These are phyloP conservation scores for Metarhizium robertsii DNA, from an alignment of 2,329 filamentous ascomycete species.

Conservation along the genomic window DNA sequence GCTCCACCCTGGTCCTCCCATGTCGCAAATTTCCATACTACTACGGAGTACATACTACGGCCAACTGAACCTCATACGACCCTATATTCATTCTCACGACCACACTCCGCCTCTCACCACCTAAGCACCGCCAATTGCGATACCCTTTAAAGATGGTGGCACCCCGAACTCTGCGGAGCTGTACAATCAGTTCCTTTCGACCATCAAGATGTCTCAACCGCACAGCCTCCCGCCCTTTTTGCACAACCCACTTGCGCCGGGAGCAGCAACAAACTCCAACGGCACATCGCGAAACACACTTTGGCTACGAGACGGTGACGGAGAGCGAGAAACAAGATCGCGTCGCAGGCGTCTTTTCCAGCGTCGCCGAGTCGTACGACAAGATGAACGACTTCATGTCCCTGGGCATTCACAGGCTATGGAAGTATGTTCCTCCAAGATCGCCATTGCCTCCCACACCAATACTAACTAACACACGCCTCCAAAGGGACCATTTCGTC, in stretches of 20 bases:
- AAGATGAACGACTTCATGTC: slow-evolving; percentile 99
- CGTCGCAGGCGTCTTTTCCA: slow-evolving; percentile 88
- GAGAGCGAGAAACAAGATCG: slow-evolving; percentile 63
- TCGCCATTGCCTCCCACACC: no score
- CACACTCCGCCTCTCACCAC: neutral
- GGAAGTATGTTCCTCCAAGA: slow-evolving; percentile 53
- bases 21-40: neutral
- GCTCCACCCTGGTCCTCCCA: neutral
- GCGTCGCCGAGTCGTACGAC: slow-evolving; percentile 89
- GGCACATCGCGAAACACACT: slow-evolving; percentile 64
- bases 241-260: slow-evolving; percentile 16
- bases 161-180: slow-evolving; percentile 19
- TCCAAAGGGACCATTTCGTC: slow-evolving; percentile 73
- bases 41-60: no score
- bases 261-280: slow-evolving; percentile 15
- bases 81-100: neutral
- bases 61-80: neutral
- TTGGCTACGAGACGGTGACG: slow-evolving; percentile 79
- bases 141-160: slow-evolving; percentile 15
- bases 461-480: neutral
- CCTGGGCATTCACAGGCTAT: slow-evolving; percentile 88
- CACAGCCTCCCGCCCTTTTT: slow-evolving; percentile 17
- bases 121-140: neutral
- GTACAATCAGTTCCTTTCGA: slow-evolving; percentile 15
- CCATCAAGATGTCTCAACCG: slow-evolving; percentile 8